Conservation (phyloP, 208 protist genomes). For the Trypanosoma scelopori region DNA sequence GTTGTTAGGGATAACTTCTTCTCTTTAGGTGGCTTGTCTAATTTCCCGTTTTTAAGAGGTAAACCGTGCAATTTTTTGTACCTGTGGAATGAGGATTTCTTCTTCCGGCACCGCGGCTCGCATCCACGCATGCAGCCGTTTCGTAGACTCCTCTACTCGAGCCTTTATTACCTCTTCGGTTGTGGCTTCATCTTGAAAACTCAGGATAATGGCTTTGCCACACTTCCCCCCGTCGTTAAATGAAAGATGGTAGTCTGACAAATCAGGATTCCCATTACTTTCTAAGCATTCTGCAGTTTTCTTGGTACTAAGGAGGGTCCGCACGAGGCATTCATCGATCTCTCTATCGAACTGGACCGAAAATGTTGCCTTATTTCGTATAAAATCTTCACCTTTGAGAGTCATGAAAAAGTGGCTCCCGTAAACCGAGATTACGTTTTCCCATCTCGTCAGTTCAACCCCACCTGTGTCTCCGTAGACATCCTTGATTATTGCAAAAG, state of each 20-base stretch:
- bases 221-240: neutral
- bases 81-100: neutral
- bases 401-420: slow-evolving; percentile 41
- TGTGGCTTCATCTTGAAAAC: slow-evolving; percentile 3
- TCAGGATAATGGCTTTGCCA: slow-evolving; percentile 1
- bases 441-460: slow-evolving; percentile 4
- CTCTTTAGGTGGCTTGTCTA: neutral
- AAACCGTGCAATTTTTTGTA: slow-evolving; percentile 11
- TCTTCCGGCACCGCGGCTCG: neutral
- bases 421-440: slow-evolving; percentile 62
- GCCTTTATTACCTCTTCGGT: neutral
- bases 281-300: neutral
- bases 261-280: neutral
- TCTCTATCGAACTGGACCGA: slow-evolving; percentile 20
- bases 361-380: slow-evolving; percentile 17
- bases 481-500: slow-evolving; percentile 34
- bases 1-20: too few species aligned
- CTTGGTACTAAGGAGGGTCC: neutral
- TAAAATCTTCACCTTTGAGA: slow-evolving; percentile 24
- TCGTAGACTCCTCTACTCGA: slow-evolving; percentile 4
- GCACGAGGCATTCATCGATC: slow-evolving; percentile 8
- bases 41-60: too few species aligned
- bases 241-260: neutral
- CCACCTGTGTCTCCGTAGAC: slow-evolving; percentile 19
- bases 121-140: neutral